Evolutionary conservation across 2,329 filamentous ascomycete species (phyloP), one percentile per base, ranked within the genome.

Genomic region (Oidium heveae): DNA sequence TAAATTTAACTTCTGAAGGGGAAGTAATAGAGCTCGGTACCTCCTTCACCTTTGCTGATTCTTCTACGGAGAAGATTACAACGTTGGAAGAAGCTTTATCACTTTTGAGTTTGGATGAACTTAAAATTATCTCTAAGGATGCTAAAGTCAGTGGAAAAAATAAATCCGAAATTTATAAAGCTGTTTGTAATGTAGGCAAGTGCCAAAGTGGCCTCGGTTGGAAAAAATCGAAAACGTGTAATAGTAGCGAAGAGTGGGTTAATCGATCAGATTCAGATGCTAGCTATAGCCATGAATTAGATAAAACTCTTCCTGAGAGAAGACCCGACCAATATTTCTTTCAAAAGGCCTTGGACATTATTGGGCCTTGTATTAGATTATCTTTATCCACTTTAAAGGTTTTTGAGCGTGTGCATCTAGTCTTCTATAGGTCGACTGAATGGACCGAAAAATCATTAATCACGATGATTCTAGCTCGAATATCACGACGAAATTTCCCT

Each of bases 371-470:
- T 59, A 81, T 96, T 57, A 75, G 89, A 39, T 75, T 98, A 13
- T 86, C 86, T 0, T 68, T 81, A 0, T 68, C 76, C 0, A 74
- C 81, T 0, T 75, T 87, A 58, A 86, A 80, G 62, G 74, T 98
- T 0, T 98, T 98, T 62, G 87, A 95, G 66, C 78, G 91, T 28
- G 87, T 96, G 0, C 91, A 96, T 68, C 70, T 98, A 2, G 87
- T 98, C 32, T 98, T 95, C 66, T 96, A 96, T 66, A 76, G 89
- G 56, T 95, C 88, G 10, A 93, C 86, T 0, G 85, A 94, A 65
- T 98, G 91, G 91, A 94, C 88, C 0, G 89, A 96, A 62, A 96
- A 94, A 66, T 95, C 89, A 1, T 71, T 98, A 15, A 96, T 86
- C 1, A 89, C 88, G 0, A 89, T 96, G 54, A 94, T 98, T 47